Evolutionary conservation across 2,329 filamentous ascomycete species (phyloP).

Genomic region (Colletotrichum spinosum): DNA sequence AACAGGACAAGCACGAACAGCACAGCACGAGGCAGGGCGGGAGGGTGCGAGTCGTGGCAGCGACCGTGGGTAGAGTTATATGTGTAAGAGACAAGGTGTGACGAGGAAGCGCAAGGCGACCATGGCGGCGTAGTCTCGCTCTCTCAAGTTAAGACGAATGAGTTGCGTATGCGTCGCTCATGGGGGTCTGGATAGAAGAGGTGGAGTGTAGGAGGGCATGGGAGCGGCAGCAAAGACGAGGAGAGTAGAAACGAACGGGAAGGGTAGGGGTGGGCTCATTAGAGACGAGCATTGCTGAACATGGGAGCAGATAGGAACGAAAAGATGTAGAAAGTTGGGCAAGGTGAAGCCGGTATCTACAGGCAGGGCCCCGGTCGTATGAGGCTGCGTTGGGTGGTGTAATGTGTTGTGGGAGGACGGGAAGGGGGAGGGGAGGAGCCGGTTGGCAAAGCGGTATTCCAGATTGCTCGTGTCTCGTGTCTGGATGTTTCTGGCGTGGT

Average conservation of each 20-base stretch:
- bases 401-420: constrained; percentile 3
- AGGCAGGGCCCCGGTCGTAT: constrained; percentile 34
- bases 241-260: constrained; percentile 3
- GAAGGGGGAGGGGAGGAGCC: neutral
- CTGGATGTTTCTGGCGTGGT: constrained; percentile 21
- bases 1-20: neutral
- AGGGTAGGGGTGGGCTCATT: constrained; percentile 28
- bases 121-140: constrained; percentile 32
- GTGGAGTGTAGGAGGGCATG: neutral
- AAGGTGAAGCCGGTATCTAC: constrained; percentile 34
- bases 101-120: constrained; percentile 22
- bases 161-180: constrained; percentile 27
- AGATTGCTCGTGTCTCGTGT: constrained; percentile 37
- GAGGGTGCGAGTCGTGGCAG: constrained; percentile 23
- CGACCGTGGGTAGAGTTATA: constrained; percentile 28
- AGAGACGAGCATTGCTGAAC: constrained; percentile 13
- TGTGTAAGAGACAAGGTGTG: constrained; percentile 18
- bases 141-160: constrained; percentile 27
- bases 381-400: too few relatives aligned
- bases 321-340: constrained; percentile 27
- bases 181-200: constrained; percentile 8
- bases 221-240: neutral
- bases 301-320: constrained; percentile 19
- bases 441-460: constrained; percentile 21
- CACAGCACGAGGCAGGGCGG: constrained; percentile 6